These are phyloP conservation scores for Cornus controversa DNA, from an alignment of 148 eudicot genomes.

Conservation along the genomic window DNA sequence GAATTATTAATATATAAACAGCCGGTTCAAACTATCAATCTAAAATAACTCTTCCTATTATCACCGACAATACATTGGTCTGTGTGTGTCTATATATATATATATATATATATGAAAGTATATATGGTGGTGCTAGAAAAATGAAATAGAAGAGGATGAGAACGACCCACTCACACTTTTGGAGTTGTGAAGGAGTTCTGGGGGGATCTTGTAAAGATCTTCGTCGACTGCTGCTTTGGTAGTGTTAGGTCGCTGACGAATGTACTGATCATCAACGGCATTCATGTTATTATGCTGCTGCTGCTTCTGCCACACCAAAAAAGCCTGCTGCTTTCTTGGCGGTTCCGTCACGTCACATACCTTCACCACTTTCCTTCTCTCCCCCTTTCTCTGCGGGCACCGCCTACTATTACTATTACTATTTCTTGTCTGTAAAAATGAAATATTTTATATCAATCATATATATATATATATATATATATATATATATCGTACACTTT, in stretches of 20 bases:
- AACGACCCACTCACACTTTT: conserved; percentile 49
- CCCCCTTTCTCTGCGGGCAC: conserved; percentile 2
- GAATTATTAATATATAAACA: too few relatives aligned
- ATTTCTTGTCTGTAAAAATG: not conserved
- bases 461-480: too few relatives aligned
- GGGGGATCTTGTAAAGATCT: conserved; percentile 78
- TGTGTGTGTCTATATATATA: too few relatives aligned
- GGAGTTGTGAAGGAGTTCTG: conserved; percentile 49
- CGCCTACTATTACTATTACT: not conserved
- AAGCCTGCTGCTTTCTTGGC: not conserved
- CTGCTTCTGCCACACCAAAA: not conserved
- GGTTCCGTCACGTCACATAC: conserved; percentile 26
- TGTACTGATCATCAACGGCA: not conserved
- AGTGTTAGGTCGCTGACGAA: not conserved
- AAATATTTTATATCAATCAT: too few relatives aligned
- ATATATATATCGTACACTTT: too few relatives aligned
- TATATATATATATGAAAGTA: too few relatives aligned
- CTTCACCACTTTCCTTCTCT: conserved; percentile 8
- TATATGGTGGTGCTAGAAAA: too few relatives aligned
- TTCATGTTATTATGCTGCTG: too few relatives aligned
- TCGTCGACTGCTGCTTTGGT: conserved; percentile 66
- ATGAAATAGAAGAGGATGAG: not conserved
- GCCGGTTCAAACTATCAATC: too few relatives aligned
- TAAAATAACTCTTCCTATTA: too few relatives aligned
- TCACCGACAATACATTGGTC: too few relatives aligned